Conservation (phyloP, 306 rosid species). For the Prunus salicina region DNA sequence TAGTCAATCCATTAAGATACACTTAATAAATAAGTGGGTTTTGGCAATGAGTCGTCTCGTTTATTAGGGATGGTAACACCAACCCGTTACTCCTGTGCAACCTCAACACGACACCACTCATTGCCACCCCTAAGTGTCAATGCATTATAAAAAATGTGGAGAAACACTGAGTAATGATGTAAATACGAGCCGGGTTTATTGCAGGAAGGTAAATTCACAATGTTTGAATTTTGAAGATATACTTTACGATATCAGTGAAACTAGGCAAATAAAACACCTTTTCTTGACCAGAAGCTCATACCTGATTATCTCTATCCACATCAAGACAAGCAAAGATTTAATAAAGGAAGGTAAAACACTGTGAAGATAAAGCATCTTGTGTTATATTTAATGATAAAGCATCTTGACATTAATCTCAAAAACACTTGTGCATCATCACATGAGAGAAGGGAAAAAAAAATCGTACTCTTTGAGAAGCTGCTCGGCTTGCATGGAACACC, state of each 20-base stretch:
- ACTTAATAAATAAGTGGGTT: too few species aligned
- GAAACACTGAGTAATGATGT: background rate
- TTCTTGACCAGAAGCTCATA: slow-evolving; percentile 17
- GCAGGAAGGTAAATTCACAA: background rate
- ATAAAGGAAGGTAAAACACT: too few species aligned
- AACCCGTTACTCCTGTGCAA: too few species aligned
- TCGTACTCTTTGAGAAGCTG: background rate
- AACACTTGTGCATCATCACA: background rate
- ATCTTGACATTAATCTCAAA: background rate
- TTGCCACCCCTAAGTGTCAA: too few species aligned
- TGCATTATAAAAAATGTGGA: background rate
- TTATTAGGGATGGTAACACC: too few species aligned
- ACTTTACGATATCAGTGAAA: background rate
- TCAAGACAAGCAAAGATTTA: slow-evolving; percentile 1
- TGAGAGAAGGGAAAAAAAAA: background rate
- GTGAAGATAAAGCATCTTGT: background rate
- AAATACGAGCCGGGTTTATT: background rate
- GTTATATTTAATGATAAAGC: background rate
- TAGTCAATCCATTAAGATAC: too few species aligned
- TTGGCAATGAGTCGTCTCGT: too few species aligned
- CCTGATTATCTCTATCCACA: slow-evolving; percentile 36
- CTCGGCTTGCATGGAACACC: background rate
- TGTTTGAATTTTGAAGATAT: background rate
- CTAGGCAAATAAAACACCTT: background rate
- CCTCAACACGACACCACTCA: too few species aligned